A percentile compares a stretch with the other conserved stretches of the same genome.
phyloP scores from a whole-genome alignment of 2,329 filamentous ascomycete genomes.

The Phoma sp. region DNA sequence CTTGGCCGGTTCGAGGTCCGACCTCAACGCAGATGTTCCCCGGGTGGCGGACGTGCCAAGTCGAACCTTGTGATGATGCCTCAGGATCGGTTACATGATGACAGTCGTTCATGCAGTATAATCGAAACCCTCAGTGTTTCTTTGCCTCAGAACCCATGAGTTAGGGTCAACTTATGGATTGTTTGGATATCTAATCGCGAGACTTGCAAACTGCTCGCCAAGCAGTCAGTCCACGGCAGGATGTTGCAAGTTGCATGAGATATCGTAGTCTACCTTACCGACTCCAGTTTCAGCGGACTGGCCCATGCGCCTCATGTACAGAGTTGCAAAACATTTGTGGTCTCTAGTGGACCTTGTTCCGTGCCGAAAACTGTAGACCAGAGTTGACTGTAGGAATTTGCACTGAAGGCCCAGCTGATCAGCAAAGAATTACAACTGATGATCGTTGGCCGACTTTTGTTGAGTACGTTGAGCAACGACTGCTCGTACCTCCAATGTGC shows the following conservation, averaged over 20 bases:
- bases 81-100: slow-evolving; percentile 3
- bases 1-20: not conserved
- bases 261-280: slow-evolving; percentile 1
- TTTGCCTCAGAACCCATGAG: not conserved
- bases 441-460: slow-evolving; percentile 5
- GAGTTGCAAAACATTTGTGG: slow-evolving; percentile 9
- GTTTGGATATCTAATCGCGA: slow-evolving; percentile 8
- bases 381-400: not conserved
- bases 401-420: not conserved
- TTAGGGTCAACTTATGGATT: not conserved
- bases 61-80: slow-evolving; percentile 12
- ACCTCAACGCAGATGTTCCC: not conserved
- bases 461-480: slow-evolving; percentile 3
- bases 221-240: not conserved
- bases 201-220: slow-evolving; percentile 1
- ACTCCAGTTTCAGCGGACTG: slow-evolving; percentile 7
- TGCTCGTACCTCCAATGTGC: slow-evolving; percentile 5
- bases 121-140: not conserved
- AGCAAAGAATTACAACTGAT: not conserved
- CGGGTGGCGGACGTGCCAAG: not conserved
- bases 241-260: slow-evolving; percentile 5
- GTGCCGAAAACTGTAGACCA: not conserved
- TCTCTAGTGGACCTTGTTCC: not conserved
- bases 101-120: slow-evolving; percentile 6
- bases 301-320: slow-evolving; percentile 14